Base-by-base conservation (phyloP, 129 eudicot genomes). In the Saussurea involucrata region DNA sequence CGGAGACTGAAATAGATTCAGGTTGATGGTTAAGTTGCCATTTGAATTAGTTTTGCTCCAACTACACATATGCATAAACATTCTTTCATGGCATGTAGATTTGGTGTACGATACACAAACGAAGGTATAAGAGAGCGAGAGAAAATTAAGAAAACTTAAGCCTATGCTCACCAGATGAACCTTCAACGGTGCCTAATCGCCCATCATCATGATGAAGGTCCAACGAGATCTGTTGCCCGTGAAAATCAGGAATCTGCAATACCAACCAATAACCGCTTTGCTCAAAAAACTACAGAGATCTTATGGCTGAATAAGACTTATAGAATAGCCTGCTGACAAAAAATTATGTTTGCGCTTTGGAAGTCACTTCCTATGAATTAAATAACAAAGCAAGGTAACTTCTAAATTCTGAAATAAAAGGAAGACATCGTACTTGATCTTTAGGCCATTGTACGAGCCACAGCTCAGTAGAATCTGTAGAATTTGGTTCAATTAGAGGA, bases 381-480 rank as follows among this genome's bases (percentile, higher is more conserved):
- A 49, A 49, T 58, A 18, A 73, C 55, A 58, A 72, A 72, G 21
- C 60, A n/a, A 72, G 46, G 42, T 21, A 20, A 53, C 33, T 31
- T 33, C 33, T 12, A 69, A 28, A 44, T 18, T 36, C 33, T 25
- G 60, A 55, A 18, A 64, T 46, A 61, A 57, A 17, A 34, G 3
- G 64, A 69, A 65, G 20, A 15, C 46, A 67, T 3, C 28, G 71
- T 82, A 86, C 93, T 60, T 81, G 90, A 77, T 88, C 84, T 37
- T 69, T 71, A 22, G 93, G 97, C 88, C 85, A 87, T 36, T 92
- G 90, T 22, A 92, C 85, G 57, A 92, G 96, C 96, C 97, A 90
- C 55, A 92, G 76, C 76, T 92, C 97, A 36, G 87, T 81, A 18
- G 92, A 87, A 75, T 86, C 91, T 11, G 84, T 76, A 12, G 78